Conservation (phyloP, 352 stramenopile genomes). For the Phytophthora vignae region DNA sequence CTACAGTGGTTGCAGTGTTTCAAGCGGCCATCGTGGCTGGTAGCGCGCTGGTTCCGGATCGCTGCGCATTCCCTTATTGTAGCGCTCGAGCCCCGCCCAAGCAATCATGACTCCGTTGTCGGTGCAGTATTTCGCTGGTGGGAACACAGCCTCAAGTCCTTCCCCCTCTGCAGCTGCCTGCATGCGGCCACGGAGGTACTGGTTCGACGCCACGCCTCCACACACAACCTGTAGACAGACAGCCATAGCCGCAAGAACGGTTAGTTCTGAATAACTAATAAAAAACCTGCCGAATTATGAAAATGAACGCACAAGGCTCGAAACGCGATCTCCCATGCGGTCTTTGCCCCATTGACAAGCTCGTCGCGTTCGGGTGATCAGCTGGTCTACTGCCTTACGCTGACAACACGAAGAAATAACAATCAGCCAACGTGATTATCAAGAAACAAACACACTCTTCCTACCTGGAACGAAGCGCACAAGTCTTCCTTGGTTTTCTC, state of each 20-base stretch:
- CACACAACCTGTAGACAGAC: conserved; percentile 86
- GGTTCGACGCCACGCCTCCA: conserved; percentile 97
- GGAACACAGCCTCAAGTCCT: conserved; percentile 55
- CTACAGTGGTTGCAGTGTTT: conserved; percentile 61
- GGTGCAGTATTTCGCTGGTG: conserved; percentile 93
- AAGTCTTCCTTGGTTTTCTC: conserved; percentile 85
- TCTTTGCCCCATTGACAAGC: conserved; percentile 88
- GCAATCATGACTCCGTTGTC: conserved; percentile 98
- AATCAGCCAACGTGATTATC: neutral
- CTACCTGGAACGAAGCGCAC: conserved; percentile 94
- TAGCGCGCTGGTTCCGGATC: conserved; percentile 65
- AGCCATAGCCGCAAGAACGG: conserved; percentile 2
- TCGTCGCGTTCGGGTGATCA: conserved; percentile 80
- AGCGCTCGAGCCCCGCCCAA: conserved; percentile 91
- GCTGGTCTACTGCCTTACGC: conserved; percentile 62
- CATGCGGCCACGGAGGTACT: conserved; percentile 92
- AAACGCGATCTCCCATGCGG: conserved; percentile 53
- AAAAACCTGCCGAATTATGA: neutral
- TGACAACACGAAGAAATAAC: conserved; percentile 12
- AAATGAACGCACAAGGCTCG: conserved; percentile 76
- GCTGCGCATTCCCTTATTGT: conserved; percentile 61
- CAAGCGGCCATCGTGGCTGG: conserved; percentile 78
- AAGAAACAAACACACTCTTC: neutral
- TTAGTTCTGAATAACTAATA: neutral
- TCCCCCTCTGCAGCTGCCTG: conserved; percentile 62